phyloP scores from a whole-genome alignment of 192 early-diverging fungal genomes.

The Thoreauomyces humboldtii region DNA sequence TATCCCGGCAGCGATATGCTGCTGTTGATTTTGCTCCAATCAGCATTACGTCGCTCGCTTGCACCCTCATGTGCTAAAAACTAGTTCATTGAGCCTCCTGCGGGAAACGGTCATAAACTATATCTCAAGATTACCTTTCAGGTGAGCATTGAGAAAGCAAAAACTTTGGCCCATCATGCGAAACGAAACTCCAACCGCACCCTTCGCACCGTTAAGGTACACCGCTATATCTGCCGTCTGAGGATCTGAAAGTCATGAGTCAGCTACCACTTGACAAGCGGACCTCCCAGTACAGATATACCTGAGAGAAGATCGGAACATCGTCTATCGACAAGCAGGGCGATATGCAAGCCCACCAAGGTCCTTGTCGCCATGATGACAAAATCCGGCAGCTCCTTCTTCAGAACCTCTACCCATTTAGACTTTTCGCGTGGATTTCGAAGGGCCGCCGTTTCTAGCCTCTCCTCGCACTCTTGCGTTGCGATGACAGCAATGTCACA shows the following conservation, averaged over 20 bases:
- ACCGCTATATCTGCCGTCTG: constrained; percentile 5
- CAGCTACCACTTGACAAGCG: too few species aligned
- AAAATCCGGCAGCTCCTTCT: constrained; percentile 15
- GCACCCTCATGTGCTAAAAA: constrained; percentile 29
- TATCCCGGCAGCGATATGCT: constrained; percentile 8
- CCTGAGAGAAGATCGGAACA: too few species aligned
- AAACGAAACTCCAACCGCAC: constrained; percentile 1
- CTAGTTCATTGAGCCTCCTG: too few species aligned
- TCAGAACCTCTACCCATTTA: constrained; percentile 23
- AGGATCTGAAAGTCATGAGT: too few species aligned
- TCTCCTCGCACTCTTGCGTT: constrained; percentile 36
- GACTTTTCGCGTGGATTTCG: constrained; percentile 8
- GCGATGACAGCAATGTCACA: constrained; percentile 14
- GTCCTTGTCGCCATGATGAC: constrained; percentile 20
- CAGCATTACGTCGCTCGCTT: constrained; percentile 14
- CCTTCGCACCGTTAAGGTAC: constrained; percentile 17
- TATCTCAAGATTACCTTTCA: too few species aligned
- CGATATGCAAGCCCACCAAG: constrained; percentile 32
- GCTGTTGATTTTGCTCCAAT: constrained; percentile 24
- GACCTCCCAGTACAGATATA: too few species aligned
- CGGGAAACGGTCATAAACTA: too few species aligned
- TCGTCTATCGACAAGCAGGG: constrained; percentile 22
- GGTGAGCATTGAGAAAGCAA: neutral
- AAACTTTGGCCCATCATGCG: neutral
- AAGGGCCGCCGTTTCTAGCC: constrained; percentile 20